These are phyloP conservation scores for Aspergillus sparsus DNA, from an alignment of 495 filamentous ascomycete species.

Conservation along the genomic window DNA sequence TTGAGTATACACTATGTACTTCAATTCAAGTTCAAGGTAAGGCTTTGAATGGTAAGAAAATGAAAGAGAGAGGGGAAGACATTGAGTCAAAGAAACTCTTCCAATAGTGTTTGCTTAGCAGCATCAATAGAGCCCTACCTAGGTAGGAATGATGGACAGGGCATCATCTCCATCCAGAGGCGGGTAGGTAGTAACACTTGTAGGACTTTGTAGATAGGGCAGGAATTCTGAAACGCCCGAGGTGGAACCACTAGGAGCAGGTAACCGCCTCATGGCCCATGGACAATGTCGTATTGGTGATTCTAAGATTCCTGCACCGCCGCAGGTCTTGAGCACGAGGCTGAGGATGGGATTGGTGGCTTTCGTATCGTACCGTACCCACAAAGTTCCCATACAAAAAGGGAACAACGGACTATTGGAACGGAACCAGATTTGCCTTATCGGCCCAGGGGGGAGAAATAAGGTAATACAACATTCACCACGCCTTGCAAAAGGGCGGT, in stretches of 20 bases:
- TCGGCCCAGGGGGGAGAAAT: neutral
- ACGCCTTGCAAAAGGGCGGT: neutral
- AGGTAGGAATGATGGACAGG: conserved; percentile 7
- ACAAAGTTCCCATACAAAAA: too few species aligned
- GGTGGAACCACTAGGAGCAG: conserved; percentile 12
- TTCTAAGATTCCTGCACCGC: neutral
- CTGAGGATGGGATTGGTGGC: conserved; percentile 3
- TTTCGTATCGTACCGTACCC: neutral
- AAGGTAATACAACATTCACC: neutral
- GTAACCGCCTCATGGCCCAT: conserved; percentile 10
- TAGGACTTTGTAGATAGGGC: neutral
- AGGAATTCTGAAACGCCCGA: conserved; percentile 20
- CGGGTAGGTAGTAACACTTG: conserved; percentile 8
- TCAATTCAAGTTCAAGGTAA: too few species aligned
- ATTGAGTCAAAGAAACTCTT: too few species aligned
- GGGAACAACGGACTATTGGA: neutral
- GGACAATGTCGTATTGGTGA: neutral
- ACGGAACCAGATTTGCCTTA: neutral
- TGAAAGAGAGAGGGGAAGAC: too few species aligned
- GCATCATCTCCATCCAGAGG: neutral
- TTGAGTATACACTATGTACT: too few species aligned
- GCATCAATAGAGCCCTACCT: too few species aligned
- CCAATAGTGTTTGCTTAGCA: too few species aligned
- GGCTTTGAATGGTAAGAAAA: too few species aligned
- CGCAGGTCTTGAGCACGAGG: conserved; percentile 5